phyloP scores from a whole-genome alignment of 139 green algal species.

The Chlorella sp. region DNA sequence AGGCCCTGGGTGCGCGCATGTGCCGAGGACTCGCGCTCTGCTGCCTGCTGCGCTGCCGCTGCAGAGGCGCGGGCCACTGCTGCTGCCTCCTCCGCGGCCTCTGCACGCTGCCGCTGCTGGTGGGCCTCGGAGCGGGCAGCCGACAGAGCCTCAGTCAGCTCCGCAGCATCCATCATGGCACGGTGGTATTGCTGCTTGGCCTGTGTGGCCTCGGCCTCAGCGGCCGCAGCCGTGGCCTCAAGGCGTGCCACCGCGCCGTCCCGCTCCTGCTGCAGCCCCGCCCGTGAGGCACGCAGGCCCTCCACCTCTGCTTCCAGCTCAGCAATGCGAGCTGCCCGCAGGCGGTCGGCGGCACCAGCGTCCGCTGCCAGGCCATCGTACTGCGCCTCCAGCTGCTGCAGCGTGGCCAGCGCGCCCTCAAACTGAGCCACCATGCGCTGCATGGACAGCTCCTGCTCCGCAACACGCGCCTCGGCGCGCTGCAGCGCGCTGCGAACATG shows the following conservation, averaged over 20 bases:
- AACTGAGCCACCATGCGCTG: slow-evolving; percentile 53
- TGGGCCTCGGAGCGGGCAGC: not conserved
- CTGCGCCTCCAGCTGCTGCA: slow-evolving; percentile 57
- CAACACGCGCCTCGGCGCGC: slow-evolving; percentile 32
- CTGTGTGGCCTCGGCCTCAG: slow-evolving; percentile 6
- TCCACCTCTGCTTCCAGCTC: slow-evolving; percentile 39
- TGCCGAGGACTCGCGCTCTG: slow-evolving; percentile 5
- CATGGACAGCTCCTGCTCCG: slow-evolving; percentile 45
- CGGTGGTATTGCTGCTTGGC: slow-evolving; percentile 39
- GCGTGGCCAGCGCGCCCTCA: slow-evolving; percentile 50
- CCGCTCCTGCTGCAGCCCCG: slow-evolving; percentile 16
- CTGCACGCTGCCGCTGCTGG: not conserved
- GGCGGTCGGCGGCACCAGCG: slow-evolving; percentile 28
- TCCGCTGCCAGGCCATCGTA: slow-evolving; percentile 47
- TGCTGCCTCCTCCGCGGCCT: not conserved
- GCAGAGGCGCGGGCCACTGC: not conserved
- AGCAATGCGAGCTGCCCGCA: slow-evolving; percentile 28
- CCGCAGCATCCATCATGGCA: slow-evolving; percentile 30
- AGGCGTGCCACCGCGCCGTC: not conserved
- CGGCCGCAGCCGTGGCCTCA: not conserved
- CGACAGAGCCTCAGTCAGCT: slow-evolving; percentile 26
- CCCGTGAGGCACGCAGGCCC: slow-evolving; percentile 6
- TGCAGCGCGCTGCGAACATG: slow-evolving; percentile 38
- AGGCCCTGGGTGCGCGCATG: slow-evolving; percentile 11
- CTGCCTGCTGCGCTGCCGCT: not conserved